Base-by-base conservation (phyloP, 176 grass and related monocot species). In the Phragmites australis region DNA sequence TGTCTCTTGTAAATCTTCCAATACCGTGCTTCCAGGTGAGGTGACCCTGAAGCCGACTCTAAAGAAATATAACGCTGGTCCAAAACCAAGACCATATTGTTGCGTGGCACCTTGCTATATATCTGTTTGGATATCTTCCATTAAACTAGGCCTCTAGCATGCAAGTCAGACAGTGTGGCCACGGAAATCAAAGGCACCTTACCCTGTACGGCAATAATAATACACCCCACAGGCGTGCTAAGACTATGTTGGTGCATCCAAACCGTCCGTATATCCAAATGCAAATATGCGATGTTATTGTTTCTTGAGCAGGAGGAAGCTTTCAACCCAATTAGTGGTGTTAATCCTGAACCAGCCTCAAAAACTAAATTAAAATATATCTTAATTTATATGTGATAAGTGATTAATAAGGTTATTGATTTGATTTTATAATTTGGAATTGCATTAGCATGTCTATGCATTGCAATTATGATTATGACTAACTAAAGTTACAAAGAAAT, bases 151-250 rank as follows among this genome's bases (percentile, higher is more conserved):
- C 6, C 22, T 18, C 1, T 44, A 47, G 41, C 57, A 64, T 56
- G 56, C 80, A 72, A 57, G 86, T 66, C 30, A 50, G 59, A 66
- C 57, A n/a, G 14, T 34, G 3, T 76, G 54, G 15, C 44, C 79
- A 39, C 77, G 85, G 65, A 82, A 87, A 77, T 87, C 78, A 68
- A 76, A 62, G 23, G 72, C 19, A 23, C 12, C 53, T 53, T 79
- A 34, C 63, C 83, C 45, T 72, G 13, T 61, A 64, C 66, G 83
- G 83, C 1, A 78, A 44, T 18, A 82, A 19, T 76, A 68, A 15
- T 27, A 21, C 62, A 42, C 48, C 25, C 27, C n/a, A 51, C 34
- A 75, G 31, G 53, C 78, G 71, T 87, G 60, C 74, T 29, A 48
- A 53, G 61, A 87, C 62, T 41, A 17, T 42, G 61, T 49, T 81